Evolutionary conservation across 257 asterid genomes (phyloP).

Genomic region (Coffea canephora): DNA sequence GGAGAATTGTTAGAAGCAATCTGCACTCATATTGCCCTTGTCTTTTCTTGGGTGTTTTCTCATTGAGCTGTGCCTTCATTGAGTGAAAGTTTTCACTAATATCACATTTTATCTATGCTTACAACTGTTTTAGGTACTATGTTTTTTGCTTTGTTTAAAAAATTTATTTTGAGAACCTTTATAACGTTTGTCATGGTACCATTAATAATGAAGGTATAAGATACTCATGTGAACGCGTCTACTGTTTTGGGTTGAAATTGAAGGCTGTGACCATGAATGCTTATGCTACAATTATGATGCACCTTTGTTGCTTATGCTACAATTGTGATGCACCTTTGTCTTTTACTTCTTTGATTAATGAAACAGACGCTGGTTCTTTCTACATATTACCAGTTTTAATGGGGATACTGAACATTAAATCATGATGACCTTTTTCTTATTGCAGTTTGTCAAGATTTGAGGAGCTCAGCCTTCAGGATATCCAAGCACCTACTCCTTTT

Average conservation of each 20-base stretch:
- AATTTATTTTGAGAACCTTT: background rate
- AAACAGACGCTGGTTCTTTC: background rate
- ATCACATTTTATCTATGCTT: background rate
- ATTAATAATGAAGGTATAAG: background rate
- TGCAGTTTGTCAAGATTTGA: constrained; percentile 66
- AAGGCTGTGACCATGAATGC: background rate
- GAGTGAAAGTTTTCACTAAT: too few species aligned
- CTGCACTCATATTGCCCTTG: background rate
- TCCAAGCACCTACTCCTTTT: background rate
- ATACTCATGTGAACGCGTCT: background rate
- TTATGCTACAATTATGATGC: background rate
- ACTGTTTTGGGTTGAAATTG: background rate
- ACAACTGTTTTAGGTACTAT: background rate
- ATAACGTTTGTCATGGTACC: background rate
- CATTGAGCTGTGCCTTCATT: background rate
- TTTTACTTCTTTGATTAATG: background rate
- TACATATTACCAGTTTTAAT: background rate
- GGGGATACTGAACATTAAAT: constrained; percentile 6
- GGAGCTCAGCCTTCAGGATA: constrained; percentile 51
- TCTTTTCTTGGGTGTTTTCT: background rate
- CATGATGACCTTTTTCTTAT: constrained; percentile 16
- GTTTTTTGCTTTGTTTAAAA: background rate
- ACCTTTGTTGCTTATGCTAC: background rate
- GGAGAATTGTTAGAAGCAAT: background rate
- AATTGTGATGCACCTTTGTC: background rate